Evolutionary conservation across 441 rosid species (phyloP).

Genomic region (Arabidopsis hybrid): DNA sequence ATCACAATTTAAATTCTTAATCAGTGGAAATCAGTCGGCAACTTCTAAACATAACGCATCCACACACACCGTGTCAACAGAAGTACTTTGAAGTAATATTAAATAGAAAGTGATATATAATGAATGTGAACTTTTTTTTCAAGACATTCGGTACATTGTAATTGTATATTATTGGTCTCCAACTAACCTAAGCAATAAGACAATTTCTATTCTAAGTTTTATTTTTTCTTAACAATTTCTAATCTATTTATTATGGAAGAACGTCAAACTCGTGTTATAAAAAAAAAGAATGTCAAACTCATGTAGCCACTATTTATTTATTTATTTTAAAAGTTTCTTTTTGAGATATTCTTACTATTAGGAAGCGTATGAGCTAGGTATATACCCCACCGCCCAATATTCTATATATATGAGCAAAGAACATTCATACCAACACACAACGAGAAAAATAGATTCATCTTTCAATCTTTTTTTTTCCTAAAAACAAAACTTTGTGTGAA

Average conservation of each 20-base stretch:
- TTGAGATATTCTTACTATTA: slow-evolving; percentile 27
- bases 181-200: slow-evolving; percentile 27
- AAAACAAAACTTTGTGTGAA: slow-evolving; percentile 22
- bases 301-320: slow-evolving; percentile 18
- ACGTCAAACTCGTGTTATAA: slow-evolving; percentile 37
- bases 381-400: slow-evolving; percentile 36
- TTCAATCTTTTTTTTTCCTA: neutral
- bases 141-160: slow-evolving; percentile 29
- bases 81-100: slow-evolving; percentile 32
- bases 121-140: slow-evolving; percentile 31
- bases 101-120: slow-evolving; percentile 35
- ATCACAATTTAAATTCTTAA: slow-evolving; percentile 4
- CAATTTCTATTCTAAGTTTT: slow-evolving; percentile 1
- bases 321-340: slow-evolving; percentile 18
- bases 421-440: slow-evolving; percentile 37
- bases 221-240: slow-evolving; percentile 4
- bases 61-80: slow-evolving; percentile 34
- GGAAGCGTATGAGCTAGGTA: slow-evolving; percentile 37
- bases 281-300: slow-evolving; percentile 39
- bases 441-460: slow-evolving; percentile 39
- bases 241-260: slow-evolving; percentile 32
- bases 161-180: slow-evolving; percentile 22
- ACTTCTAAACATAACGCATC: slow-evolving; percentile 22
- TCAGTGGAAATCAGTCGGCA: slow-evolving; percentile 27
- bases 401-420: slow-evolving; percentile 41